These are phyloP conservation scores for Plantago rigida DNA, from an alignment of 305 asterid species.

Conservation along the genomic window DNA sequence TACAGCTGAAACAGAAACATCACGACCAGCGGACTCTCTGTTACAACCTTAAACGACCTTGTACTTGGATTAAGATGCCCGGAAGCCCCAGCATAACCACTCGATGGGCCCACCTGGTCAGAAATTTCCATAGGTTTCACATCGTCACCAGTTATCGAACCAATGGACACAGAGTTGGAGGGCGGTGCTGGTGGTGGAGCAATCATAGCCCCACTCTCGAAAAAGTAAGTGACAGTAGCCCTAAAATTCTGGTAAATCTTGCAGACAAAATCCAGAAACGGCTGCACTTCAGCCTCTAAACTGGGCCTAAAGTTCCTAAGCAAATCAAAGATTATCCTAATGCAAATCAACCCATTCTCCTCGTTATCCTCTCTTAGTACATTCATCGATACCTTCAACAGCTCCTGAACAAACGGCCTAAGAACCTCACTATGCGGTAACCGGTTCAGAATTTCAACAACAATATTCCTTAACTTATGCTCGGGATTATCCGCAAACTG, in stretches of 20 bases:
- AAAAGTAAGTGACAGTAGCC: constrained; percentile 80
- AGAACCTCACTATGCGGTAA: constrained; percentile 94
- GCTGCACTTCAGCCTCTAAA: constrained; percentile 90
- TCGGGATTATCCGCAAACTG: constrained; percentile 72
- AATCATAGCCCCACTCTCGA: constrained; percentile 81
- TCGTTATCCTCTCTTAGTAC: constrained; percentile 83
- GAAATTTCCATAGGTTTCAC: constrained; percentile 67
- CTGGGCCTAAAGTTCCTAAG: constrained; percentile 92
- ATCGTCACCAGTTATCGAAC: constrained; percentile 73
- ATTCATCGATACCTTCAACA: constrained; percentile 88
- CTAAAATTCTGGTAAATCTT: constrained; percentile 88
- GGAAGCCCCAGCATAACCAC: constrained; percentile 45
- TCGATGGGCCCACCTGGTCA: constrained; percentile 60
- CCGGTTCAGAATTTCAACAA: constrained; percentile 85
- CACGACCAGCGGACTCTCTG: constrained; percentile 96
- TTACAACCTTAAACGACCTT: constrained; percentile 88
- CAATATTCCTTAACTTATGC: constrained; percentile 83
- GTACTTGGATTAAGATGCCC: constrained; percentile 93
- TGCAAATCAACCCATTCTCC: constrained; percentile 92
- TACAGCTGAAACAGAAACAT: constrained; percentile 96
- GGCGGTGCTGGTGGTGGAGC: constrained; percentile 70
- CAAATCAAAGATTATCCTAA: constrained; percentile 84
- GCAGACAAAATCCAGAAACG: constrained; percentile 92
- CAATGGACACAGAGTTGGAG: constrained; percentile 56
- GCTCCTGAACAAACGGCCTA: constrained; percentile 91